Evolutionary conservation across 2,329 filamentous ascomycete genomes (phyloP).

Genomic region (Colletotrichum magnum): DNA sequence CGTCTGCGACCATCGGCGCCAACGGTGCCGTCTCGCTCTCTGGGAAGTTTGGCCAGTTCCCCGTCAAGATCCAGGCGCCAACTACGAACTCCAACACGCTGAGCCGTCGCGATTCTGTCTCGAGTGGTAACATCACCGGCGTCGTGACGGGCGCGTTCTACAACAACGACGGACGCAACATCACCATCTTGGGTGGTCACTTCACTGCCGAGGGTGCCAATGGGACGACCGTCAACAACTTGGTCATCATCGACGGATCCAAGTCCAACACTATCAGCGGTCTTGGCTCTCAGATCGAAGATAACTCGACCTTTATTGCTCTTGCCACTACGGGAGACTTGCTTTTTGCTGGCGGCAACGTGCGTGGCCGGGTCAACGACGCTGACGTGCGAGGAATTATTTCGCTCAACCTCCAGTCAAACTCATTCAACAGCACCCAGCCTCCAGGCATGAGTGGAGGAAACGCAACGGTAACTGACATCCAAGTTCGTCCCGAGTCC

Average conservation of each 20-base stretch:
- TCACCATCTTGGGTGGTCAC: slow-evolving; percentile 90
- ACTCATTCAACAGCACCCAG: slow-evolving; percentile 74
- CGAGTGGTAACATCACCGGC: slow-evolving; percentile 67
- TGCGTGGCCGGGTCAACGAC: slow-evolving; percentile 79
- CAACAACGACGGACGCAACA: slow-evolving; percentile 76
- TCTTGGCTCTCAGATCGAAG: slow-evolving; percentile 74
- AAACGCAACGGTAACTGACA: slow-evolving; percentile 80
- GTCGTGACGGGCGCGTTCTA: slow-evolving; percentile 88
- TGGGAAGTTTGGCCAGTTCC: slow-evolving; percentile 67
- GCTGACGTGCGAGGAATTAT: slow-evolving; percentile 80
- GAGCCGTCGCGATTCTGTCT: slow-evolving; percentile 62
- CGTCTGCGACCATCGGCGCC: slow-evolving; percentile 80
- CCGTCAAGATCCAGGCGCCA: slow-evolving; percentile 66
- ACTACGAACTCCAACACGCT: slow-evolving; percentile 52
- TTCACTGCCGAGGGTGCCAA: slow-evolving; percentile 81
- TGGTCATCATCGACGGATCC: slow-evolving; percentile 86
- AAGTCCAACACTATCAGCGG: slow-evolving; percentile 77
- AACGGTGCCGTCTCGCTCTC: slow-evolving; percentile 80
- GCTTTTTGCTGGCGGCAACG: slow-evolving; percentile 85
- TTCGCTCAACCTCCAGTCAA: slow-evolving; percentile 80
- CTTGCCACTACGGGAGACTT: slow-evolving; percentile 76
- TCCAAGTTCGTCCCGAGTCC: slow-evolving; percentile 79
- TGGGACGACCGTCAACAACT: slow-evolving; percentile 81
- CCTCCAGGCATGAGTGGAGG: slow-evolving; percentile 81
- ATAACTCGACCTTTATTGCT: slow-evolving; percentile 81